Evolutionary conservation across 768 basidiomycete species (phyloP), one percentile per base, ranked within the genome.

Genomic region (Amanita subjunquillea): DNA sequence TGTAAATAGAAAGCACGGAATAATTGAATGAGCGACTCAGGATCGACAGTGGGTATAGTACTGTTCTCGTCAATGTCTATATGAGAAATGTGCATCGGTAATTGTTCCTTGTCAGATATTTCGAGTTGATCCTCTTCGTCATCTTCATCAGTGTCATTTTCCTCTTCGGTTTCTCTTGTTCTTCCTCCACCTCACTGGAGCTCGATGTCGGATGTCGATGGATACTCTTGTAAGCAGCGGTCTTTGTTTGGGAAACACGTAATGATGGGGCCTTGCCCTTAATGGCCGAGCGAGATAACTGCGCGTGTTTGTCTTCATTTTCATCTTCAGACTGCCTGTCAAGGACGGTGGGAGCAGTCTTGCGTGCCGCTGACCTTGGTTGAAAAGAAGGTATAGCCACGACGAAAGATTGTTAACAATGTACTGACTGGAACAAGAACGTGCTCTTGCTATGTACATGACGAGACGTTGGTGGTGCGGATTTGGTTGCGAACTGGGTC

Each of bases 1-100:
- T 73, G 52, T 10, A 54, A 54, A 48, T 73, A 66, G 10, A 76
- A 54, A 10, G 66, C 67, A 4, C 63, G 53, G 27, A 75, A 36
- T 40, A 79, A 63, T 2, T 62, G 54, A 3, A 65, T 64, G 12
- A 68, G 60, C 22, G 74, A 71, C 3, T 54, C 55, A 15, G 23
- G n/a, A 17, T 42, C 50, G 27, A 34, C 47, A 27, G 39, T 32
- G 13, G 48, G 48, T 17, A 23, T 40, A n/a, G 25, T 6, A 10
- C 22, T 40, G 12, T 25, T 25, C 6, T 27, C 34, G 15, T n/a
- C 29, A 17, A 17, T 3, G n/a, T 30, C 29, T 17, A 32, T 30
- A 30, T 20, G 10, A 22, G 41, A 42, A 22, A 42, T 22, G 41
- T 22, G 4, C 41, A 46, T 46, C 5, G 15, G 25, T 6, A 17